Evolutionary conservation across 2,329 filamentous ascomycete genomes (phyloP).

Genomic region (Delphinella strobiligena): DNA sequence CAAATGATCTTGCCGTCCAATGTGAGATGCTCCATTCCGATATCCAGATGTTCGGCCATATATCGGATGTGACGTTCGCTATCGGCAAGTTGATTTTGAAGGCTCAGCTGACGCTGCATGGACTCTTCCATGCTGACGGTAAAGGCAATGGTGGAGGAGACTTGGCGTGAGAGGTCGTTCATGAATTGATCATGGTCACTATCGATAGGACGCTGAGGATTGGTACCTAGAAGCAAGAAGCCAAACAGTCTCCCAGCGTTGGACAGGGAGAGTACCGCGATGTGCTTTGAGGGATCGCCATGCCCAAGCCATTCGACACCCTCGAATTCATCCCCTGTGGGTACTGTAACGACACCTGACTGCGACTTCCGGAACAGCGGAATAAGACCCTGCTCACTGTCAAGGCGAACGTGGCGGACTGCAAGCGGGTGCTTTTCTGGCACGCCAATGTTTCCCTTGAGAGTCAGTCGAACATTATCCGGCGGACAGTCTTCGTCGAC

Average conservation of each 20-base stretch:
- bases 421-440: neutral
- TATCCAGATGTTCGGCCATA: conserved; percentile 8
- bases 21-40: conserved; percentile 8
- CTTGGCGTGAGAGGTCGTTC: conserved; percentile 6
- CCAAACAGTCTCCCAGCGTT: conserved; percentile 3
- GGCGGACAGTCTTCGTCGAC: neutral
- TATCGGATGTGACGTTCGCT: conserved; percentile 7
- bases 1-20: conserved; percentile 8
- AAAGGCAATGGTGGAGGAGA: conserved; percentile 6
- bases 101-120: neutral
- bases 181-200: conserved; percentile 9
- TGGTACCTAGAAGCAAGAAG: conserved; percentile 7
- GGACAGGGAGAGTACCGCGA: conserved; percentile 1
- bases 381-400: neutral
- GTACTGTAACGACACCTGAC: neutral
- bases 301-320: conserved; percentile 14
- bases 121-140: conserved; percentile 6
- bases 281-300: conserved; percentile 10
- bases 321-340: conserved; percentile 6
- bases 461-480: neutral
- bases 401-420: neutral
- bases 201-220: conserved; percentile 8
- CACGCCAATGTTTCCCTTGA: conserved; percentile 1
- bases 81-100: conserved; percentile 4
- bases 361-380: neutral